Base-by-base conservation (phyloP, 2,329 filamentous ascomycete genomes). In the Talaromyces funiculosus region DNA sequence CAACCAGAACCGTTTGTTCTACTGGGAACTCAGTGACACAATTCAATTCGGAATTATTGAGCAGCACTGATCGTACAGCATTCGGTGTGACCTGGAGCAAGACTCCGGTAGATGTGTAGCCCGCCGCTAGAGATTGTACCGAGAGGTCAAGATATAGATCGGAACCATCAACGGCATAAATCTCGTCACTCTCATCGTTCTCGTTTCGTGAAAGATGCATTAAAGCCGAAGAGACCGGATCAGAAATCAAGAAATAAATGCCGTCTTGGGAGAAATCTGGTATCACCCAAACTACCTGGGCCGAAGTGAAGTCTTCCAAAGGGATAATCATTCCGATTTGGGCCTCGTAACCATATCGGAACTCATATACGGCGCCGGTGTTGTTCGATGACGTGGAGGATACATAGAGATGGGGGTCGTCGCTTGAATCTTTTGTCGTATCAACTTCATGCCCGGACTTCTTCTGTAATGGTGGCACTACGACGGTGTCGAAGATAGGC, bases 321-420 rank as follows among this genome's bases (percentile, higher is more conserved):
- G 73, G 68, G 57, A 76, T 72, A 2, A 73, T 69, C 53, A 74
- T 67, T 10, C 83, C 85, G 64, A 90, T 84, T 60, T 82, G 84
- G 18, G 88, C 90, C 67, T 89, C 84, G 29, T 90, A 75, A 3
- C 90, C 90, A 71, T 85, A 80, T 63, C 88, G 83, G 63, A 90
- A 79, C 68, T 93, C 88, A 3, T 84, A 84, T 24, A 93, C 77
- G 7, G 82, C 81, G 9, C 88, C 88, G 31, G 80, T 81, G 1
- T 76, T 70, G 33, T 68, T 73, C 0, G 86, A 86, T 65, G 84
- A 84, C 0, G 88, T 86, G 20, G 86, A 86, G 45, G 86, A 87
- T 22, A 84, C 82, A 72, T 89, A 91, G 14, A 92, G 69, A 24
- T 82, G 80, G 65, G 87, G 84, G n/a, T 77, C 78, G 57, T 58